phyloP scores from a whole-genome alignment of 176 grass and related monocot genomes.

The Oryza glumipatula region DNA sequence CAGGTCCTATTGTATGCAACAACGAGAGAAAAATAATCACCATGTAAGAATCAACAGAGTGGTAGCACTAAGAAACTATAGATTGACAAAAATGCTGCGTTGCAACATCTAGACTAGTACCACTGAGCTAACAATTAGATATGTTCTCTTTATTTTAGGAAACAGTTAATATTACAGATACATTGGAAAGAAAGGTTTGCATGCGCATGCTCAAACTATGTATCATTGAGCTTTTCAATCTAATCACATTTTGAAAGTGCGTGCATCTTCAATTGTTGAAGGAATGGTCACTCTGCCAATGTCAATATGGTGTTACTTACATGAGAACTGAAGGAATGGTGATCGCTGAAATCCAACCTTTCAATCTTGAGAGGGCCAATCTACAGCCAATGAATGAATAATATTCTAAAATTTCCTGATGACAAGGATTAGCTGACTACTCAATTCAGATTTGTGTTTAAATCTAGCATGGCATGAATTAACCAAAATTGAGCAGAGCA shows the following conservation, averaged over 20 bases:
- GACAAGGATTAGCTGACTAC: conserved; percentile 15
- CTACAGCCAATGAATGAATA: conserved; percentile 49
- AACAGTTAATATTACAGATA: not conserved
- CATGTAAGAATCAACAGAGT: conserved; percentile 12
- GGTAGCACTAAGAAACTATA: conserved; percentile 4
- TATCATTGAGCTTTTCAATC: not conserved
- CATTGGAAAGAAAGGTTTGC: not conserved
- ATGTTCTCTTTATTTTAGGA: not conserved
- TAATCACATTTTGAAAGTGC: not conserved
- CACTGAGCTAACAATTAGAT: conserved; percentile 18
- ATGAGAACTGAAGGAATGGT: conserved; percentile 67
- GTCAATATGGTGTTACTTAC: conserved; percentile 51
- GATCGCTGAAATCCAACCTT: conserved; percentile 86
- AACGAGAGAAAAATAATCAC: conserved; percentile 8
- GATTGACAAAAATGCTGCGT: not conserved
- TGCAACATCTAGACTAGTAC: not conserved
- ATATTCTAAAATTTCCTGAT: not conserved
- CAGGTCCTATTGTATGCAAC: conserved; percentile 46
- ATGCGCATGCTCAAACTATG: conserved; percentile 10
- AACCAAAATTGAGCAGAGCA: not conserved
- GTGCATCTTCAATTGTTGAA: conserved; percentile 2
- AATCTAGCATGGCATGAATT: not conserved
- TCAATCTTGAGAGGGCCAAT: conserved; percentile 71
- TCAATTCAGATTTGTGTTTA: not conserved
- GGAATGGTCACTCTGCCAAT: not conserved